phyloP scores from a whole-genome alignment of 176 grass and related monocot species.

The Carex kokanica region DNA sequence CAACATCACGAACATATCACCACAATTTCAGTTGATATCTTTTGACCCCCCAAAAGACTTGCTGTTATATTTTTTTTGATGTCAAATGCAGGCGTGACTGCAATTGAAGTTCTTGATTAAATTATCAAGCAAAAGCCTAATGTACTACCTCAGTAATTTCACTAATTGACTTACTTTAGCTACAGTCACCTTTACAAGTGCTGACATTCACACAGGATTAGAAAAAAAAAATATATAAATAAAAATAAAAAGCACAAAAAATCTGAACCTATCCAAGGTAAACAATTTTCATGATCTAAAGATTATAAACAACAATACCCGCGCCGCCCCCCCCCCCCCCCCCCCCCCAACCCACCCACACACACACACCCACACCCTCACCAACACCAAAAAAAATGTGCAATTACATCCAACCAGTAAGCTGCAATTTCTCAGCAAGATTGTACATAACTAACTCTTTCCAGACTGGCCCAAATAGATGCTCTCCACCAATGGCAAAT shows the following conservation, averaged over 20 bases:
- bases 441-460: slow-evolving; percentile 95
- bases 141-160: background rate
- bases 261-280: background rate
- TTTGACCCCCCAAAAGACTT: background rate
- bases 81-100: no score
- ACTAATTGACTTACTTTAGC: background rate
- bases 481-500: slow-evolving; percentile 70
- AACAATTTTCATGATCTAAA: background rate
- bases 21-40: background rate
- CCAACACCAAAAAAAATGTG: background rate
- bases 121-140: background rate
- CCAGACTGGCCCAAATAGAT: slow-evolving; percentile 67
- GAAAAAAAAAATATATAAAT: background rate
- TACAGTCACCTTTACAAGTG: background rate
- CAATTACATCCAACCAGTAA: slow-evolving; percentile 68
- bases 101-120: background rate
- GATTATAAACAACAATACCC: background rate
- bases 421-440: slow-evolving; percentile 62
- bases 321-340: background rate
- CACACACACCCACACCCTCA: no score
- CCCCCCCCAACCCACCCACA: no score
- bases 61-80: background rate
- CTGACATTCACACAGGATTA: background rate
- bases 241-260: background rate
- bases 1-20: background rate